Base-by-base conservation (phyloP, 2,329 filamentous ascomycete genomes). In the Aspergillus sp. region DNA sequence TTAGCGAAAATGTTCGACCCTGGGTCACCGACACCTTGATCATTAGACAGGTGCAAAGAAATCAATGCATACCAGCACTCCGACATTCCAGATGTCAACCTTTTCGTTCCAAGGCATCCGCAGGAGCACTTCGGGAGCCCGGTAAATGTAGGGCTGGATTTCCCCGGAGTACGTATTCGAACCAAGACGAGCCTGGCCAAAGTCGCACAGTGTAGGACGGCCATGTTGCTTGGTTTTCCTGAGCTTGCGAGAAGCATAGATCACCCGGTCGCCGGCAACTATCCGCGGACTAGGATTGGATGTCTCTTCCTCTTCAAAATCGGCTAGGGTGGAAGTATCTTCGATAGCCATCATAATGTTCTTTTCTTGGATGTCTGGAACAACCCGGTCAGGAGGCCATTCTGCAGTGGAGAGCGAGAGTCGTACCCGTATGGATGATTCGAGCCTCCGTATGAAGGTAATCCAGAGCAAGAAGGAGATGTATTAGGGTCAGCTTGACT, bases 81-180 rank as follows among this genome's bases (percentile, higher is more conserved):
- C 63, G 14, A 66, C 7, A 42, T 63, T 66, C 63, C 63, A 66
- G 8, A 65, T 63, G 53, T 65, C 63, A 30, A 65, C 53, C 11
- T 60, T 61, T 22, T 59, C n/a, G 52, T 58, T 40, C 63, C 60
- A 67, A 7, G 51, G 43, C 44, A 65, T 65, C 13, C 49, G 46
- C 10, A 66, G 45, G 17, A 65, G 4, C 8, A 65, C 61, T 45
- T 65, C 62, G 1, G 61, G 63, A 16, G 63, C 61, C 20, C 60
- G 44, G 24, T 64, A 66, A 2, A 58, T 40, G 3, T 50, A 54
- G 2, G 63, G 64, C 45, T 65, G 60, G 6, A 66, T 56, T 52
- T 54, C 51, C 2, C 48, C 55, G 11, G 22, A 38, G 10, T 56
- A 47, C 7, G n/a, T 20, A 3, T 16, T 14, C 32, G 53, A 55